Evolutionary conservation across 2,329 filamentous ascomycete genomes (phyloP), one percentile per base, ranked within the genome.

Genomic region (Trichoderma polysporum): DNA sequence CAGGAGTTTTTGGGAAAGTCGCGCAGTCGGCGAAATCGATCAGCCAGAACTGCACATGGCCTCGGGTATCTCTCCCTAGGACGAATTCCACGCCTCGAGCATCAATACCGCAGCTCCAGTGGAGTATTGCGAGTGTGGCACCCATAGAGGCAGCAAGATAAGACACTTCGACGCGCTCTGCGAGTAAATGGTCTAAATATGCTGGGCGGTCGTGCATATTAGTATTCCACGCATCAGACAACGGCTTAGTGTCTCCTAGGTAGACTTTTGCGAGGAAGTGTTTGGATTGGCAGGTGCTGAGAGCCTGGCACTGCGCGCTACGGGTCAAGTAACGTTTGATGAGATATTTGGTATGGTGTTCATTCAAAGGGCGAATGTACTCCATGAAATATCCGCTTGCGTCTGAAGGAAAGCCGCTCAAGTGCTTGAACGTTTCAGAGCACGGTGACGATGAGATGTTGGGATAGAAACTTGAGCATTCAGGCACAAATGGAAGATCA

Each of bases 21-120:
- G 15, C 49, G 69, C 74, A 74, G 13, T 69, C 66, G 8, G 67
- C 70, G 60, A 75, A 74, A 47, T 69, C 54, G 45, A 68, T 70
- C n/a, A 72, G n/a, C 73, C 71, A 75, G 4, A 75, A 47, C 10
- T 31, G 59, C 4, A 65, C 49, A 2, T 45, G 47, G 22, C n/a
- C 57, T 17, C 66, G 50, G 7, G 50, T 59, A 31, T 69, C 66
- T 29, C 69, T 47, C 1, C 59, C 71, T 7, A 75, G 41, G 9
- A 68, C 59, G 13, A 75, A 74, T 25, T 72, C 66, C 41, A 74
- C 68, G 1, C 73, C 74, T 0, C 39, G 47, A 3, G 63, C 74
- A 31, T 75, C 74, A 0, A 74, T 27, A 13, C 47, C 39, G 22
- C 71, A 75, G 0, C 9, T 50, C 70, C 71, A 75, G 61, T 75